Conservation (phyloP, 495 filamentous ascomycete genomes). For the Umbilicaria muhlenbergii region DNA sequence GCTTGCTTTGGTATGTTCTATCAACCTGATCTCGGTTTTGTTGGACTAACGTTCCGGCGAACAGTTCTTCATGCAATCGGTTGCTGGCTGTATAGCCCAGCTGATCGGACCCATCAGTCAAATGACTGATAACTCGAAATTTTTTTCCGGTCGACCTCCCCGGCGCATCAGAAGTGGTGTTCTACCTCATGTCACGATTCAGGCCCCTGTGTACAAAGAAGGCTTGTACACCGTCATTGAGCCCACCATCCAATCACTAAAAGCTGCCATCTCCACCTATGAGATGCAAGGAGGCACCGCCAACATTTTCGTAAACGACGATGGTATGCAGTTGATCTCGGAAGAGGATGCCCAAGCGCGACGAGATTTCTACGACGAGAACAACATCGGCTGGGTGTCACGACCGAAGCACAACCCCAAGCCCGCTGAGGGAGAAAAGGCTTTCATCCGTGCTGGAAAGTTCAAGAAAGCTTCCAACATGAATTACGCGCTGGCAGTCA, state of each 20-base stretch:
- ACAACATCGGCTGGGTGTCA: constrained; percentile 46
- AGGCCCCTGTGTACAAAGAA: constrained; percentile 23
- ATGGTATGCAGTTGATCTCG: constrained; percentile 30
- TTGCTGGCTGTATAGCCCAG: constrained; percentile 40
- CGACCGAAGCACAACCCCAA: constrained; percentile 43
- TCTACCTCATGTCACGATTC: constrained; percentile 46
- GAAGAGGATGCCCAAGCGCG: constrained; percentile 38
- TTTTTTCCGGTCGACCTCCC: constrained; percentile 40
- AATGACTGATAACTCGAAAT: constrained; percentile 39
- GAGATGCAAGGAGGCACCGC: constrained; percentile 35
- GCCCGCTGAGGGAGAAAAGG: constrained; percentile 10
- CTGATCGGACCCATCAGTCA: constrained; percentile 42
- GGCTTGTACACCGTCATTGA: constrained; percentile 13
- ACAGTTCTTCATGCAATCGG: constrained; percentile 49
- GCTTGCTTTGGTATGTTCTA: constrained; percentile 34
- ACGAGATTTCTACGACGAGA: constrained; percentile 48
- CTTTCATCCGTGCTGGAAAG: constrained; percentile 44
- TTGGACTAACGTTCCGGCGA: not conserved
- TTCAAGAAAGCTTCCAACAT: constrained; percentile 67
- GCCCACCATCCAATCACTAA: constrained; percentile 20
- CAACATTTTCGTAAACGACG: constrained; percentile 35
- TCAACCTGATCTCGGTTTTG: constrained; percentile 5
- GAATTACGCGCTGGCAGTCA: constrained; percentile 48
- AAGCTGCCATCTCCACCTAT: constrained; percentile 33
- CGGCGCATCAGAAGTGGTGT: constrained; percentile 23